phyloP scores from a whole-genome alignment of 2,329 filamentous ascomycete genomes.

The Neopestalotiopsis rosae region DNA sequence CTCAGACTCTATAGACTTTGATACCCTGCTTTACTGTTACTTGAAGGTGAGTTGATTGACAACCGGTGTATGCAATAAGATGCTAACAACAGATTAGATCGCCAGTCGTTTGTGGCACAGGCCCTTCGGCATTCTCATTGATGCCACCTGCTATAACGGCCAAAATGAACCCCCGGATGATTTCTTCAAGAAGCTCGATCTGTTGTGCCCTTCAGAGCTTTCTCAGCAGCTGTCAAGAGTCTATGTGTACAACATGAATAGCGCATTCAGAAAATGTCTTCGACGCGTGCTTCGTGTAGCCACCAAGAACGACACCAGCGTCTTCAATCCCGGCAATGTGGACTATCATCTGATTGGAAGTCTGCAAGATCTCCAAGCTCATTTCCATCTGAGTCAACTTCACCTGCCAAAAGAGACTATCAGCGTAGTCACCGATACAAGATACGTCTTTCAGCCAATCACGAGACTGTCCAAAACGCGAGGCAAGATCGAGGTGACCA shows the following conservation, averaged over 20 bases:
- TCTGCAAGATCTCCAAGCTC: slow-evolving; percentile 67
- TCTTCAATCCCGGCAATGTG: slow-evolving; percentile 69
- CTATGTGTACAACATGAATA: slow-evolving; percentile 78
- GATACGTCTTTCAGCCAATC: slow-evolving; percentile 69
- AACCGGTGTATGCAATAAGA: background rate
- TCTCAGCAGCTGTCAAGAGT: slow-evolving; percentile 63
- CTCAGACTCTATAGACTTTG: slow-evolving; percentile 67
- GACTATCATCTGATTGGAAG: slow-evolving; percentile 71
- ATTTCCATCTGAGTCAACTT: slow-evolving; percentile 70
- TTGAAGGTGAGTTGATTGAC: slow-evolving; percentile 58
- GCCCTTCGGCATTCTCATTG: slow-evolving; percentile 70
- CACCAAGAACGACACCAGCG: slow-evolving; percentile 63
- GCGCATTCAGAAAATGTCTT: slow-evolving; percentile 71
- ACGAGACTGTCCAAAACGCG: slow-evolving; percentile 71
- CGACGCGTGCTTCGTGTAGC: slow-evolving; percentile 66
- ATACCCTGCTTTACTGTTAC: slow-evolving; percentile 71
- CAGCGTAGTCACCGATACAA: slow-evolving; percentile 69
- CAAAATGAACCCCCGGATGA: slow-evolving; percentile 70
- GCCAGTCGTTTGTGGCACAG: slow-evolving; percentile 73
- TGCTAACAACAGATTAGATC: slow-evolving; percentile 49
- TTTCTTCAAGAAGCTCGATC: slow-evolving; percentile 67
- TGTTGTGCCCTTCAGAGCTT: slow-evolving; percentile 66
- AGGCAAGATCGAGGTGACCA: slow-evolving; percentile 71
- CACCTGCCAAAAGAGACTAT: slow-evolving; percentile 74
- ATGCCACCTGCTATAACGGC: slow-evolving; percentile 74